Base-by-base conservation (phyloP, 2,329 filamentous ascomycete genomes). In the Clonostachys rhizophaga region DNA sequence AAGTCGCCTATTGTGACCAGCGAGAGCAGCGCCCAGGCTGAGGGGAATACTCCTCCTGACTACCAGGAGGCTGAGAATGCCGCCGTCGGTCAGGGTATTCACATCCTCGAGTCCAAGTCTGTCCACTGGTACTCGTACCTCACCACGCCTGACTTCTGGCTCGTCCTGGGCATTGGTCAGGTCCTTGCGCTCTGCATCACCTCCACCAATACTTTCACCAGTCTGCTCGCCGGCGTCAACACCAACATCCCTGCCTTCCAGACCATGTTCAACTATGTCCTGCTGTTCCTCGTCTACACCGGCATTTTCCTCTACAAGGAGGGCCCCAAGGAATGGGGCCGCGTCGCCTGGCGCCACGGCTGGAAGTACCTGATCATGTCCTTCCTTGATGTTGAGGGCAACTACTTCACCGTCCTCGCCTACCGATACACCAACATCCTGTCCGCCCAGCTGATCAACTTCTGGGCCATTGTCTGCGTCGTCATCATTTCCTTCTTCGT, bases 381-480 rank as follows among this genome's bases (percentile, higher is more conserved):
- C 45, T 96, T 97, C 67, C 79, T 94, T 56, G 94, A 99, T 62
- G 92, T 97, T 44, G 81, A 96, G 69, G 94, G 94, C 51, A 99
- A 99, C 71, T 99, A 96, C 75, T 97, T 97, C 64, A 91, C 91
- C 59, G 92, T 99, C 44, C 78, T 96, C 44, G 94, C 92, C 6
- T 99, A 97, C 72, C 80, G 87, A 50, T 84, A 95, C 74, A 96
- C 92, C 47, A 96, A 91, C 59, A 86, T 96, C 57, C 78, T 97
- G 43, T 94, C 87, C 17, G 91, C 91, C 14, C 91, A 97, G 75
- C 79, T 99, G 45, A 90, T 99, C 71, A 96, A 96, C 76, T 97
- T 97, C 72, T 97, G 92, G 92, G 89, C 91, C 57, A 97, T 99
- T 55, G 89, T 95, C 44, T 84, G 92, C 52, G 94, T 99, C 18